Conservation (phyloP, 345 rosid genomes). For the Eutrema yunnanense region DNA sequence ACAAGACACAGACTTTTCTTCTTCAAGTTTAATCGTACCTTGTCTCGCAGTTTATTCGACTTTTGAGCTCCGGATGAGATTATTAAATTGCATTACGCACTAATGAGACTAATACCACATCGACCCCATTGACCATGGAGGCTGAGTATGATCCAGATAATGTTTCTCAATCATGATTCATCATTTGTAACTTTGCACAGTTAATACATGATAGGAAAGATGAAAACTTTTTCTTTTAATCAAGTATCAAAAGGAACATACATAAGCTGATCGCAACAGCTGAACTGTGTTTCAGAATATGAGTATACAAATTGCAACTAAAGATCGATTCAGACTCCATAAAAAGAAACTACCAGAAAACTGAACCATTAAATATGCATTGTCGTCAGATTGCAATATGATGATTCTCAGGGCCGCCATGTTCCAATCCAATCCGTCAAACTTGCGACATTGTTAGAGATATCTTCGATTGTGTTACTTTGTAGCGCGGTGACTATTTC, state of each 20-base stretch:
- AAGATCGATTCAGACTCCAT: neutral
- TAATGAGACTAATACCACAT: neutral
- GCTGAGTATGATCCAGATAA: neutral
- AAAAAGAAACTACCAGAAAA: neutral
- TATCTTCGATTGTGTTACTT: conserved; percentile 65
- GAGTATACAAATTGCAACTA: neutral
- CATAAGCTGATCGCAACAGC: conserved; percentile 4
- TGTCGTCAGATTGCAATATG: neutral
- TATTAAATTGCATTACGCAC: neutral
- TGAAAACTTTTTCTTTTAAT: neutral
- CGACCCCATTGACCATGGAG: neutral
- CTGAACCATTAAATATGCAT: neutral
- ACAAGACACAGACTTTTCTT: neutral
- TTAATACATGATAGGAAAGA: neutral
- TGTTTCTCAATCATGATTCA: neutral
- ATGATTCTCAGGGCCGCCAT: conserved; percentile 39
- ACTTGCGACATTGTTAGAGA: conserved; percentile 45
- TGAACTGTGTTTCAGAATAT: neutral
- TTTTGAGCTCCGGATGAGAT: neutral
- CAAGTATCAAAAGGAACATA: neutral
- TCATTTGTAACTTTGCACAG: neutral
- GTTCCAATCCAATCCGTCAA: conserved; percentile 57
- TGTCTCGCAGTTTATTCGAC: neutral
- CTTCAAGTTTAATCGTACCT: neutral
- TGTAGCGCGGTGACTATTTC: conserved; percentile 52